These are phyloP conservation scores for Trametes sanguinea DNA, from an alignment of 768 basidiomycete genomes.

Conservation along the genomic window DNA sequence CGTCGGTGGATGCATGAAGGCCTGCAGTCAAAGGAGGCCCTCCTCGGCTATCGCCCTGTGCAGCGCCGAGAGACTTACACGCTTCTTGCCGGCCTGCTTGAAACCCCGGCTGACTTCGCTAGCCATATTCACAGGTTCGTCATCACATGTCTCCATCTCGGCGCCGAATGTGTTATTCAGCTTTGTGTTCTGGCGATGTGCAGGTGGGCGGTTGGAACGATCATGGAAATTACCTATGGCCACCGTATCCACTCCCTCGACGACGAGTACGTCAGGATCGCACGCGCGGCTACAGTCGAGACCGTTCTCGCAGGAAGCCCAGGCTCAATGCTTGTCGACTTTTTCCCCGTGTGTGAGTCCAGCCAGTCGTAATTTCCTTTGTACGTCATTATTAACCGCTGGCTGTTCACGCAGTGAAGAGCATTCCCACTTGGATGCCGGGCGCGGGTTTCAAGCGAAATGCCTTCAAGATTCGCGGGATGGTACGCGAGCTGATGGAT, in stretches of 20 bases:
- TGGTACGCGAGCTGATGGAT: slow-evolving; percentile 19
- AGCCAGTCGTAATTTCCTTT: not conserved
- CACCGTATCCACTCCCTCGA: slow-evolving; percentile 33
- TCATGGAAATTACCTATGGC: slow-evolving; percentile 38
- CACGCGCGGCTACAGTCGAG: slow-evolving; percentile 28
- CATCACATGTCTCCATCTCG: not conserved
- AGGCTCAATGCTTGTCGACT: slow-evolving; percentile 37
- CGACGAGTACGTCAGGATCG: slow-evolving; percentile 34
- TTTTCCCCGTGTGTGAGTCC: slow-evolving; percentile 36
- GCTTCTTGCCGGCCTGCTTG: slow-evolving; percentile 31
- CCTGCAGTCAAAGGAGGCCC: slow-evolving; percentile 22
- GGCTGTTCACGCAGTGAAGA: slow-evolving; percentile 22
- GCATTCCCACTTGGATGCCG: slow-evolving; percentile 28
- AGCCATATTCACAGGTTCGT: slow-evolving; percentile 31
- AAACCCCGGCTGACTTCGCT: slow-evolving; percentile 30
- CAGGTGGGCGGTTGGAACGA: slow-evolving; percentile 34
- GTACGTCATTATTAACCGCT: not conserved
- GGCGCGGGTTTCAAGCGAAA: slow-evolving; percentile 28
- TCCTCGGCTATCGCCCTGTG: slow-evolving; percentile 25
- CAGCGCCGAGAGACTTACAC: slow-evolving; percentile 31
- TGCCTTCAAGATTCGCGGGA: slow-evolving; percentile 15
- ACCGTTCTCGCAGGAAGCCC: slow-evolving; percentile 29
- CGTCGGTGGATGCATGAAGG: slow-evolving; percentile 32
- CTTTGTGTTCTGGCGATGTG: not conserved
- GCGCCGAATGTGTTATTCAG: not conserved